Percentiles rank a stretch among this genome's conserved stretches.
Evolutionary conservation across 495 filamentous ascomycete genomes (phyloP).

Genomic region (Trypethelium eluteriae): DNA sequence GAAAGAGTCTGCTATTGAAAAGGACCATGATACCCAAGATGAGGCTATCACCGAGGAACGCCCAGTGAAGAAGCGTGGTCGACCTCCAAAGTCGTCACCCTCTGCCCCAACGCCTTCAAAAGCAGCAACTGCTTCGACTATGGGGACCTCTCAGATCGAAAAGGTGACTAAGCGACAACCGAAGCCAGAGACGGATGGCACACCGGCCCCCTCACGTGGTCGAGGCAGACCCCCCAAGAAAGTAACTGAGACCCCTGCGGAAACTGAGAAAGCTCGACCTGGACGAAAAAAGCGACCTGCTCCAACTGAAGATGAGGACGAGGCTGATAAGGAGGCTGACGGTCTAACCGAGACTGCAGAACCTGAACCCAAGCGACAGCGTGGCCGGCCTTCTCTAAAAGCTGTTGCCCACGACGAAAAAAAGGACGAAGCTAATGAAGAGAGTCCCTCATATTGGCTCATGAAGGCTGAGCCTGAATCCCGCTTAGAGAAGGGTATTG

Average conservation of each 20-base stretch:
- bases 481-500: conserved; percentile 72
- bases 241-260: not conserved
- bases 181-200: not conserved
- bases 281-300: conserved; percentile 2
- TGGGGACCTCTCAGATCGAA: not conserved
- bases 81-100: conserved; percentile 23
- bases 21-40: not conserved
- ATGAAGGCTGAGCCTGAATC: conserved; percentile 93
- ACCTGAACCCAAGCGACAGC: conserved; percentile 3
- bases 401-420: not conserved
- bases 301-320: not conserved
- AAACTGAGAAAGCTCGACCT: not conserved
- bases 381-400: conserved; percentile 1
- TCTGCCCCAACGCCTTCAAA: conserved; percentile 8
- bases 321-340: not conserved
- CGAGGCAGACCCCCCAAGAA: conserved; percentile 4
- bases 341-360: not conserved
- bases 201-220: not conserved
- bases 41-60: not conserved
- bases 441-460: conserved; percentile 60
- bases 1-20: not conserved
- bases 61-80: conserved; percentile 20
- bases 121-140: conserved; percentile 19
- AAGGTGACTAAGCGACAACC: not conserved
- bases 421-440: not conserved